Percentiles rank a stretch among this genome's conserved stretches.
These are phyloP conservation scores for Dictyostelium intermedium DNA, from an alignment of 78 protist genomes.

Conservation along the genomic window DNA sequence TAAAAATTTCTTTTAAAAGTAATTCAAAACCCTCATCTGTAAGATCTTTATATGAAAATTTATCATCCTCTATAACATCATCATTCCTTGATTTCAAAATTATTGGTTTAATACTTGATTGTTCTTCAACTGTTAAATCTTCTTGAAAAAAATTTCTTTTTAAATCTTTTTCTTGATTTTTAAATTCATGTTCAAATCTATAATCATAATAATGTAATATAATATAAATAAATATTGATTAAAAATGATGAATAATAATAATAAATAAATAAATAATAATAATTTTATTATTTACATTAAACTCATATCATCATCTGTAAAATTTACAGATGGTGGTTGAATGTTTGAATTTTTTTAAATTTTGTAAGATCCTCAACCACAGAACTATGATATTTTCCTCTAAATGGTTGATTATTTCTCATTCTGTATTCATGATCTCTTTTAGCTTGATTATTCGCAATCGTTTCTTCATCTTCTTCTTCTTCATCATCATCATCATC, in stretches of 20 bases:
- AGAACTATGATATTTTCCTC: not conserved
- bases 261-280: too few species aligned
- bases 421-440: not conserved
- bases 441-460: not conserved
- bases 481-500: constrained; percentile 22
- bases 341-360: not conserved
- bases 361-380: not conserved
- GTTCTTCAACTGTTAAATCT: not conserved
- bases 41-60: not conserved
- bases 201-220: too few species aligned
- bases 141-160: constrained; percentile 17
- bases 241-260: too few species aligned
- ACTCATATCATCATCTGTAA: constrained; percentile 35
- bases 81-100: not conserved
- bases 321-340: not conserved
- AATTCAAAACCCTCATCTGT: constrained; percentile 19
- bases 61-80: constrained; percentile 2
- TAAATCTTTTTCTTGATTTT: not conserved
- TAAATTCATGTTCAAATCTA: constrained; percentile 10
- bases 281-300: constrained; percentile 22
- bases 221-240: too few species aligned
- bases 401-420: constrained; percentile 10
- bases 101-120: not conserved
- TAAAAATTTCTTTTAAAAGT: constrained; percentile 34
- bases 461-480: not conserved